phyloP scores from a whole-genome alignment of 2,329 filamentous ascomycete species.

The Verticillium isaacii region DNA sequence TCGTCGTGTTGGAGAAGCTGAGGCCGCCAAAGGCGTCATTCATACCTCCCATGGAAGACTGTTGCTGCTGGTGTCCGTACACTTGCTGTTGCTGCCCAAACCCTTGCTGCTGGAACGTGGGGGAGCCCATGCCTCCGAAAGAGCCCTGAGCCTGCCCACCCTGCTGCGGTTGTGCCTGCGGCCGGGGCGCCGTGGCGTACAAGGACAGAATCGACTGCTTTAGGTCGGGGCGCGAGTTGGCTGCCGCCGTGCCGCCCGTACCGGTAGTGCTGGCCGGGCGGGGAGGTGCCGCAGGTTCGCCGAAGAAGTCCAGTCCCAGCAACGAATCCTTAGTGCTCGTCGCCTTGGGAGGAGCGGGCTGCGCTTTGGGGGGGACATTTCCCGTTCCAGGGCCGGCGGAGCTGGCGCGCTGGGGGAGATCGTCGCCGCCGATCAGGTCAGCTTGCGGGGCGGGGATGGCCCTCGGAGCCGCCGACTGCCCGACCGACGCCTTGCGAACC shows the following conservation, averaged over 20 bases:
- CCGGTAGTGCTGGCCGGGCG: constrained; percentile 78
- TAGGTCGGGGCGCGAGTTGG: constrained; percentile 80
- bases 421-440: constrained; percentile 80
- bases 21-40: constrained; percentile 66
- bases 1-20: constrained; percentile 36
- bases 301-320: constrained; percentile 89
- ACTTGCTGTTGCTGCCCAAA: neutral
- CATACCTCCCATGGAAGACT: constrained; percentile 55
- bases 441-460: constrained; percentile 44
- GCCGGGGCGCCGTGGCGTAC: constrained; percentile 79
- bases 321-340: constrained; percentile 83
- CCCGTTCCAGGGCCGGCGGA: constrained; percentile 63
- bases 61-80: constrained; percentile 36
- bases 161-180: constrained; percentile 53
- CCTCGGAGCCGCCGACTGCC: constrained; percentile 28
- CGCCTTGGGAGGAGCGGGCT: constrained; percentile 62
- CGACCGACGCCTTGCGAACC: constrained; percentile 54
- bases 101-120: constrained; percentile 19
- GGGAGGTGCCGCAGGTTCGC: constrained; percentile 65
- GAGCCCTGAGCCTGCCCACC: constrained; percentile 49
- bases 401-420: constrained; percentile 64
- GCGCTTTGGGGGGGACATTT: constrained; percentile 54
- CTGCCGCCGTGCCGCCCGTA: constrained; percentile 46
- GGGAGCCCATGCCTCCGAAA: constrained; percentile 64
- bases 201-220: constrained; percentile 97